A percentile compares a stretch with the other conserved stretches of the same genome.
These are phyloP conservation scores for Neocucurbitaria cava DNA, from an alignment of 2,329 filamentous ascomycete genomes.

Conservation along the genomic window DNA sequence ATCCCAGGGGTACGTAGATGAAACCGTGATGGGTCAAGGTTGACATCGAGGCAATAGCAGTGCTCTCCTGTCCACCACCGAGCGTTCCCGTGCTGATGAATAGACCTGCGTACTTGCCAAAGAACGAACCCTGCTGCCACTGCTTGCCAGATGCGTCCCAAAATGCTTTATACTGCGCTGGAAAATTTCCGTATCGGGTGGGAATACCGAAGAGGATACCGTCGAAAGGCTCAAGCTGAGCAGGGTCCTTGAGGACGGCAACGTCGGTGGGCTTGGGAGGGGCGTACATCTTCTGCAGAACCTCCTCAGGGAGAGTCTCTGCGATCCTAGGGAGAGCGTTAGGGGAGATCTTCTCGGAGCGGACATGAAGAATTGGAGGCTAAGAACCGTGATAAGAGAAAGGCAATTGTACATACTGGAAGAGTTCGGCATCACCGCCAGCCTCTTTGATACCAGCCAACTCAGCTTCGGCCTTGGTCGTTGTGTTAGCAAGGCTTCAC, in stretches of 20 bases:
- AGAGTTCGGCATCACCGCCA: conserved; percentile 81
- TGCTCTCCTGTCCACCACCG: conserved; percentile 94
- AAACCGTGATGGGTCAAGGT: conserved; percentile 93
- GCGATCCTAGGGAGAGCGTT: conserved; percentile 61
- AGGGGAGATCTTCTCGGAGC: background rate
- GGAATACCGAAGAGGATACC: conserved; percentile 93
- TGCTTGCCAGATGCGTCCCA: conserved; percentile 90
- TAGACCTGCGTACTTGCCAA: conserved; percentile 88
- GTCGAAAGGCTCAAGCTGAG: conserved; percentile 77
- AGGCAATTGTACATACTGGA: conserved; percentile 65
- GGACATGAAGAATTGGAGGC: background rate
- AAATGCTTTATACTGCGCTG: conserved; percentile 91
- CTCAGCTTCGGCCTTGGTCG: conserved; percentile 81
- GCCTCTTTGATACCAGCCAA: conserved; percentile 88
- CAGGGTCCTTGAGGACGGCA: conserved; percentile 64
- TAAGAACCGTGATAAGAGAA: background rate
- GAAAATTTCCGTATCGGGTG: conserved; percentile 96
- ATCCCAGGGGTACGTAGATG: conserved; percentile 94
- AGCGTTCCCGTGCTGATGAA: conserved; percentile 84
- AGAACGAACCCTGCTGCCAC: conserved; percentile 79
- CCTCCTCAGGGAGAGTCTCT: conserved; percentile 86
- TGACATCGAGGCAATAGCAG: conserved; percentile 78
- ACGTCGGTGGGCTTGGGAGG: conserved; percentile 74
- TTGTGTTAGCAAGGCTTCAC: conserved; percentile 4
- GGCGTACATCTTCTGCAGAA: conserved; percentile 90